Base-by-base conservation (phyloP, 1,284 basidiomycete genomes). In the Testicularia cyperi region DNA sequence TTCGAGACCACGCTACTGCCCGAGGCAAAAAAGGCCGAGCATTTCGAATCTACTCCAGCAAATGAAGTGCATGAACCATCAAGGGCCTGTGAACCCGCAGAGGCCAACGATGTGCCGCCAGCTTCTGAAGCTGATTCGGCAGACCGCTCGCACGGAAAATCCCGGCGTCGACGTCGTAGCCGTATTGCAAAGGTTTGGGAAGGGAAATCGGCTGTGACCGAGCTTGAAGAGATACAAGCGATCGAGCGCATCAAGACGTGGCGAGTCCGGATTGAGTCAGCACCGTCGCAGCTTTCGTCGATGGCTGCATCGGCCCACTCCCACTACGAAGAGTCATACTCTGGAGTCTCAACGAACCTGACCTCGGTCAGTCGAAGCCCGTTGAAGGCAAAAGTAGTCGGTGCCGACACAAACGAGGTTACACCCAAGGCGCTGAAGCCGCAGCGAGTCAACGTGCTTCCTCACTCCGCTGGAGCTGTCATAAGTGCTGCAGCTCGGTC, bases 351-450 rank as follows among this genome's bases (percentile, higher is more conserved):
- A 5, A 39, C 42, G 9, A 30, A 54, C 18, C 28, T 61, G 32
- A 61, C 57, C n/a, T 49, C 44, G 13, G 33, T 55, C 21, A 54
- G 51, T 22, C 32, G 57, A 8, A 60, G 51, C 27, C 56, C 49
- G 15, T 48, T 51, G 22, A 48, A 37, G 34, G 38, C 28, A 2
- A 48, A 31, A 9, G 31, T 12, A 8, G 8, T 2, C 18, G 27
- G 19, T 12, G n/a, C 3, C 10, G 29, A 41, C 14, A 40, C 13
- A 12, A 45, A 44, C 28, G 14, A 31, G n/a, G 20, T 44, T 1
- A 41, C 24, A 10, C 48, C 53, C 13, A 40, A 41, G 9, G 44
- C 41, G 6, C 6, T 38, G 21, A 30, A 33, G 18, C 38, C 51
- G 5, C 32, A 22, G 12, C 33, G 34, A 19, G 34, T 53, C 8